Conservation (phyloP, 2,329 filamentous ascomycete genomes). For the Aspergillus neoniger region DNA sequence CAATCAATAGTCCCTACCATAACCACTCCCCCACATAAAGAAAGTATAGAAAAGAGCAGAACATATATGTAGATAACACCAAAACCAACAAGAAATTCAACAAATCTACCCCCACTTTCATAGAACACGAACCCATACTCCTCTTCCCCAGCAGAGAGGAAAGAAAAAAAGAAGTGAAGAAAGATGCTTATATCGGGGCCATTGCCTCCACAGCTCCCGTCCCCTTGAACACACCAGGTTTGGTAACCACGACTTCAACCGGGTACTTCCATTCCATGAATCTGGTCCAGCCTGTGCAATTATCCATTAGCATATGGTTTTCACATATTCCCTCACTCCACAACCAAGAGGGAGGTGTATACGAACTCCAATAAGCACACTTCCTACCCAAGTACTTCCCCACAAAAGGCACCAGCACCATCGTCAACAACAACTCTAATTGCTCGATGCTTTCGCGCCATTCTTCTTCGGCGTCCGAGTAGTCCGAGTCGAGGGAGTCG, state of each 20-base stretch:
- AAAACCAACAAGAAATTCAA: too few relatives aligned
- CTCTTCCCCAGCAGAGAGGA: not conserved
- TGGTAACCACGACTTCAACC: constrained; percentile 68
- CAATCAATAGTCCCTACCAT: too few relatives aligned
- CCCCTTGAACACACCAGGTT: constrained; percentile 64
- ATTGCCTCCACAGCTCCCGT: constrained; percentile 63
- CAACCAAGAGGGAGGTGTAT: not conserved
- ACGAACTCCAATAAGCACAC: constrained; percentile 90
- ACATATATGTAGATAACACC: too few relatives aligned
- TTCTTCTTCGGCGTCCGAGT: constrained; percentile 87
- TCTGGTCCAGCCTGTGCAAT: constrained; percentile 50
- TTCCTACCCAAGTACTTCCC: constrained; percentile 95
- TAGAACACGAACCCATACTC: too few relatives aligned
- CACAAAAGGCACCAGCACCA: constrained; percentile 90
- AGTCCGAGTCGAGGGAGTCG: constrained; percentile 50
- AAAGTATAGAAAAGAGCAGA: too few relatives aligned
- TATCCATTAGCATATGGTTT: not conserved
- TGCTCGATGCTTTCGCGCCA: constrained; percentile 96
- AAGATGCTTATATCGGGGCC: constrained; percentile 37
- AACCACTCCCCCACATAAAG: too few relatives aligned
- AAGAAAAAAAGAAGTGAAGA: too few relatives aligned
- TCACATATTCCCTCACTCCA: not conserved
- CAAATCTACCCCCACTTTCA: too few relatives aligned
- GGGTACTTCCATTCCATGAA: constrained; percentile 95
- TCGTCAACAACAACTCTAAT: constrained; percentile 85